Conservation (phyloP, 768 basidiomycete species). For the Nevesoporus exiguus region DNA sequence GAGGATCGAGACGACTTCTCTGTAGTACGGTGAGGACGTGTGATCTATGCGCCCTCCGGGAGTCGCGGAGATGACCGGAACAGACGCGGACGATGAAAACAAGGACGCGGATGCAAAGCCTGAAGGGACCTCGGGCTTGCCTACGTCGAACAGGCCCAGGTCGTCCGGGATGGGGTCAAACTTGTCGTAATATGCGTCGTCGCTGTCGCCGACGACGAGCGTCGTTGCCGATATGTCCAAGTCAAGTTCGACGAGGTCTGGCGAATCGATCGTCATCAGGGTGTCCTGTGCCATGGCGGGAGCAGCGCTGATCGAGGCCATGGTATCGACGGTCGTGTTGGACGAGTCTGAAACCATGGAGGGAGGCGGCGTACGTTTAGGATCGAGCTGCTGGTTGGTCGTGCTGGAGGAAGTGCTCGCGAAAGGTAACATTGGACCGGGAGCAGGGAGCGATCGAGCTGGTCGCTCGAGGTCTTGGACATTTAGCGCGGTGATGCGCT, state of each 20-base stretch:
- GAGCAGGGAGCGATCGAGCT: background rate
- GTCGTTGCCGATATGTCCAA: conserved; percentile 20
- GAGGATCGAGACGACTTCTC: conserved; percentile 30
- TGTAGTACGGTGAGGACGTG: conserved; percentile 31
- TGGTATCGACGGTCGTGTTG: conserved; percentile 8
- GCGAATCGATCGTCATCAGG: conserved; percentile 4
- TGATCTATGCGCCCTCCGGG: conserved; percentile 25
- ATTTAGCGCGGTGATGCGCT: conserved; percentile 27
- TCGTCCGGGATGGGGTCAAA: conserved; percentile 34
- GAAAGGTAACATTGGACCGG: conserved; percentile 1
- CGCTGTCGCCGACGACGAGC: conserved; percentile 34
- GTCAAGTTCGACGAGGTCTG: conserved; percentile 20
- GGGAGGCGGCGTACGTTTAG: conserved; percentile 10
- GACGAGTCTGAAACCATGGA: conserved; percentile 21
- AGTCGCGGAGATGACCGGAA: background rate
- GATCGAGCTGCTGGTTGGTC: background rate
- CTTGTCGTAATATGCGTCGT: conserved; percentile 47
- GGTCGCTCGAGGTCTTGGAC: background rate
- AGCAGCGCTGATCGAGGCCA: background rate
- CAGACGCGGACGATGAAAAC: conserved; percentile 8
- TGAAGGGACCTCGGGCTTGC: conserved; percentile 10
- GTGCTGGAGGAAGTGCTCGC: background rate
- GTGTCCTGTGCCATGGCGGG: conserved; percentile 5
- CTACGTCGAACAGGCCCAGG: conserved; percentile 12
- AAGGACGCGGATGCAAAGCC: conserved; percentile 2